A percentile compares a stretch with the other conserved stretches of the same genome.
phyloP scores from a whole-genome alignment of 2,329 filamentous ascomycete genomes.

The Ilyonectria robusta region DNA sequence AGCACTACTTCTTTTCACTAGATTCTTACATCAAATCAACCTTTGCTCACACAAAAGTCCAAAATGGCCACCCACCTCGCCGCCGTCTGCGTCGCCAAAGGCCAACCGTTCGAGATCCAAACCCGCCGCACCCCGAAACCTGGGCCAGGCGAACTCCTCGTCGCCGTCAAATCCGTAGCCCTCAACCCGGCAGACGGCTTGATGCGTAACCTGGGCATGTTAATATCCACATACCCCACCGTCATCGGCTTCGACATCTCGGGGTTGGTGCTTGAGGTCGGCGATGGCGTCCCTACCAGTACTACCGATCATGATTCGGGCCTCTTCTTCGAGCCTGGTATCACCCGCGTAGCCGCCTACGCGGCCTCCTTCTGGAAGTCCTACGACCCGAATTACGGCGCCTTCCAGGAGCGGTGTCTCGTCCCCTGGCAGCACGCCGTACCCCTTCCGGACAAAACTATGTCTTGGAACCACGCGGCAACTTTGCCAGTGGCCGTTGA shows the following conservation, averaged over 20 bases:
- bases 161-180: slow-evolving; percentile 63
- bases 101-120: slow-evolving; percentile 54
- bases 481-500: slow-evolving; percentile 56
- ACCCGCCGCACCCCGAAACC: slow-evolving; percentile 59
- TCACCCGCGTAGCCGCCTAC: slow-evolving; percentile 57
- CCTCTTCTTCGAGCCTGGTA: slow-evolving; percentile 48
- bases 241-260: slow-evolving; percentile 60
- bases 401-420: slow-evolving; percentile 60
- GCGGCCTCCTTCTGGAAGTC: slow-evolving; percentile 58
- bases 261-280: slow-evolving; percentile 59
- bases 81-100: slow-evolving; percentile 54
- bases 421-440: slow-evolving; percentile 58
- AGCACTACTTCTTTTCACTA: background rate
- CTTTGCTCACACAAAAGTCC: background rate
- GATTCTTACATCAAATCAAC: background rate
- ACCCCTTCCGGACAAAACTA: slow-evolving; percentile 49
- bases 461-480: slow-evolving; percentile 59
- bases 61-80: slow-evolving; percentile 58
- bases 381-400: slow-evolving; percentile 61
- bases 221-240: slow-evolving; percentile 58
- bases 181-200: slow-evolving; percentile 63
- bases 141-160: slow-evolving; percentile 61
- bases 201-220: slow-evolving; percentile 60
- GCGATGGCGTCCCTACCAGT: slow-evolving; percentile 53
- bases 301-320: slow-evolving; percentile 22